Evolutionary conservation across 2,329 filamentous ascomycete species (phyloP), one percentile per base, ranked within the genome.

Genomic region (Fusarium tanahbumbuense): DNA sequence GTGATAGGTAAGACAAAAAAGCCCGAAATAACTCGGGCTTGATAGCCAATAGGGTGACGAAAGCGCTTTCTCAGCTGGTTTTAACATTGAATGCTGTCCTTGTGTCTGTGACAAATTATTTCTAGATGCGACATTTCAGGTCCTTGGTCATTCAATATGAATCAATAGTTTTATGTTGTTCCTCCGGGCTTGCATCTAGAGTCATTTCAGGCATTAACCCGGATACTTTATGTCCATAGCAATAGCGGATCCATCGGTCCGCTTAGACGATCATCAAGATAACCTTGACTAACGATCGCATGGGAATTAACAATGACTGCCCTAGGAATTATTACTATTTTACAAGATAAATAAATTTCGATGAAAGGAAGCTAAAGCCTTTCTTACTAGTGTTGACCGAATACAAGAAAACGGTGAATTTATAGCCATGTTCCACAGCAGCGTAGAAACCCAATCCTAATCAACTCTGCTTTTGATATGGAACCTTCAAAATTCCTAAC

Each of bases 1-100:
- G 47, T 68, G 65, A 56, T 44, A 37, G 50, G 60, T 68, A 45
- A 48, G 45, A 68, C 50, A 65, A 56, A 65, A 56, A 22, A 60
- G 25, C 53, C 50, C 45, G 54, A 69, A 64, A 60, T 68, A 64
- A 54, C 60, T 65, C 65, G 48, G 60, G 42, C 55, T 50, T 53
- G 49, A 37, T 20, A n/a, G 15, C 32, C 54, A 53, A 58, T 63
- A 28, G 37, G 53, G 25, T 34, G 42, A 42, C 30, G 8, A 30
- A 30, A 30, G 20, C 5, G 16, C 10, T 8, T 32, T 32, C 20
- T 63, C 50, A 49, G n/a, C 48, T 41, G 12, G 20, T 18, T 23
- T 58, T 30, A 20, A 34, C 20, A 56, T 28, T 41, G 32, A 41
- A 52, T 41, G 49, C 5, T 52, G 49, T 27, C 49, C 49, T 41